These are phyloP conservation scores for Solanum sitiens DNA, from an alignment of 257 asterid genomes.

Conservation along the genomic window DNA sequence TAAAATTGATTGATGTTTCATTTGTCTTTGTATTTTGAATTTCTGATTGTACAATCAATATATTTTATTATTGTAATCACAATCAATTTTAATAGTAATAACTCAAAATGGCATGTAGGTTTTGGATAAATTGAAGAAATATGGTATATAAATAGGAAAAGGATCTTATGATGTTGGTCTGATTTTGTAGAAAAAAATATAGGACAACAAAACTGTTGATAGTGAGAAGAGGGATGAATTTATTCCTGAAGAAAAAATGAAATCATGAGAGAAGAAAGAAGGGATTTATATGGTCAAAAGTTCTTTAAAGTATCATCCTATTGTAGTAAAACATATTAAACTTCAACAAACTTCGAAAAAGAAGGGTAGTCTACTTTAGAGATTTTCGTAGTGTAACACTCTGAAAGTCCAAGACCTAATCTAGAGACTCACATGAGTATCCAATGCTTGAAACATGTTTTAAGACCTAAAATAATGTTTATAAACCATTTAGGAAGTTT, in stretches of 20 bases:
- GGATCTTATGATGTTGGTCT: too few species aligned
- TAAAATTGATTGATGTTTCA: background rate
- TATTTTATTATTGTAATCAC: too few species aligned
- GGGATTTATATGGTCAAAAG: background rate
- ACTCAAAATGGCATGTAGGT: too few species aligned
- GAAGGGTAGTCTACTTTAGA: background rate
- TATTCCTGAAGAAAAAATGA: background rate
- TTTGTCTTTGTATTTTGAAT: too few species aligned
- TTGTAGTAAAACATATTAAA: background rate
- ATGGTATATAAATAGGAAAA: background rate
- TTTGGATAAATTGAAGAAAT: background rate
- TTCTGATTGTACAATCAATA: background rate
- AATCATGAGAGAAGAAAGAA: background rate
- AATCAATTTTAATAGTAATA: too few species aligned
- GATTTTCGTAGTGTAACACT: too few species aligned
- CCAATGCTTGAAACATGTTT: too few species aligned
- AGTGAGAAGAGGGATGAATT: background rate
- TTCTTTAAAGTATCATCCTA: background rate
- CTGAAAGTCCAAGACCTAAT: too few species aligned
- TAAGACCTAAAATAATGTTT: too few species aligned
- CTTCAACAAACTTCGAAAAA: background rate
- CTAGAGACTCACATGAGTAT: too few species aligned
- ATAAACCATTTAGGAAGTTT: too few species aligned
- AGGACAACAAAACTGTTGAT: background rate
- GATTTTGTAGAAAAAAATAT: background rate